These are phyloP conservation scores for Pythium insidiosum DNA, from an alignment of 352 stramenopile genomes.

Conservation along the genomic window DNA sequence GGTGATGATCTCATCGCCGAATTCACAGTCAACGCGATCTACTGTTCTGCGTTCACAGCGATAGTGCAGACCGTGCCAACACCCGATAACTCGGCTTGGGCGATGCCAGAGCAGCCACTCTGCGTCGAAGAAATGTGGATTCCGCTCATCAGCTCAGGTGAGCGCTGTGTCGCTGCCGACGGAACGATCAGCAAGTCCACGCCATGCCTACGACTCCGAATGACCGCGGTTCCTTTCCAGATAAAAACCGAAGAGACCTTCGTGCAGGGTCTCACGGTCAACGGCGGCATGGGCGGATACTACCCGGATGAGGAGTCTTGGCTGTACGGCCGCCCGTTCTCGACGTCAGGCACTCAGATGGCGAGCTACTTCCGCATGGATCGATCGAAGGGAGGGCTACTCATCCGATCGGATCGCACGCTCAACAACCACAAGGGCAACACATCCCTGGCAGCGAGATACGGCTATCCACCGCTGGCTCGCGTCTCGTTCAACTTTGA, in stretches of 20 bases:
- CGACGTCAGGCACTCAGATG: constrained; percentile 50
- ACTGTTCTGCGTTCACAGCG: constrained; percentile 68
- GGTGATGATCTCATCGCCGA: constrained; percentile 74
- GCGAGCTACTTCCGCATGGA: constrained; percentile 79
- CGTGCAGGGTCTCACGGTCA: constrained; percentile 31
- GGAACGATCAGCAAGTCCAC: constrained; percentile 11
- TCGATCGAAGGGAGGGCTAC: constrained; percentile 43
- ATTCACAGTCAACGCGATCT: constrained; percentile 68
- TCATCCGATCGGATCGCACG: constrained; percentile 54
- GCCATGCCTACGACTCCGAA: constrained; percentile 65
- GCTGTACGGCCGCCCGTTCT: constrained; percentile 62
- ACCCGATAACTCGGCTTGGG: constrained; percentile 52
- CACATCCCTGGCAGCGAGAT: constrained; percentile 28
- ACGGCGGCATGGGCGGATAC: constrained; percentile 67
- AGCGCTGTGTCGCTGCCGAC: constrained; percentile 16
- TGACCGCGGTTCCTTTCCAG: constrained; percentile 70
- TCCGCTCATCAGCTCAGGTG: constrained; percentile 27
- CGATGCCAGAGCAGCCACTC: constrained; percentile 51
- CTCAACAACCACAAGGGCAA: constrained; percentile 80
- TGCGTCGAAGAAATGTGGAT: constrained; percentile 79
- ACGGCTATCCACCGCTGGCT: constrained; percentile 49
- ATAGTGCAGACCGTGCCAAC: constrained; percentile 30
- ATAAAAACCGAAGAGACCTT: constrained; percentile 62
- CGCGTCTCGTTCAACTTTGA: constrained; percentile 72
- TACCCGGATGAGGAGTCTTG: constrained; percentile 47